A percentile compares a stretch with the other conserved stretches of the same genome.
phyloP scores from a whole-genome alignment of 345 rosid species.

The Linum lewisii region DNA sequence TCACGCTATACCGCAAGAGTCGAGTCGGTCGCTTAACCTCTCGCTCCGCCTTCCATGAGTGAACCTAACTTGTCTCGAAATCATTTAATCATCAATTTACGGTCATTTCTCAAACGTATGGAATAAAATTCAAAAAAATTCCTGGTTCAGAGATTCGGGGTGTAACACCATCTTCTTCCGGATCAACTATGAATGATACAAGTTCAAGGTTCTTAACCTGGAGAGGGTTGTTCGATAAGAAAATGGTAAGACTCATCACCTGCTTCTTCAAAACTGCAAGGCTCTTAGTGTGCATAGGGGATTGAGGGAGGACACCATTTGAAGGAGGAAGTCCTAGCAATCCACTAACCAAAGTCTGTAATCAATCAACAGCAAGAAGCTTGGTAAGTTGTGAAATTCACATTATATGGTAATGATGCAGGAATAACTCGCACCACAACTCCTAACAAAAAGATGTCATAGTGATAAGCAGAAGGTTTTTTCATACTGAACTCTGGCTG shows the following conservation, averaged over 20 bases:
- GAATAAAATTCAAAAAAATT: too few relatives aligned
- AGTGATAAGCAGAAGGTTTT: conserved; percentile 77
- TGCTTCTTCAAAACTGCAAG: conserved; percentile 67
- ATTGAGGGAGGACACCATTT: conserved; percentile 85
- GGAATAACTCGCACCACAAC: conserved; percentile 41
- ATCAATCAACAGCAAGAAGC: conserved; percentile 10
- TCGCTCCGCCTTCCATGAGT: too few relatives aligned
- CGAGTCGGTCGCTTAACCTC: too few relatives aligned
- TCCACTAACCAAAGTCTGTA: conserved; percentile 75
- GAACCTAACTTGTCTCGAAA: too few relatives aligned
- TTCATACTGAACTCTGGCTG: conserved; percentile 72
- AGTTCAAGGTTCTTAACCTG: too few relatives aligned
- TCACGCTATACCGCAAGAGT: too few relatives aligned
- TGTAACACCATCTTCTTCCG: conserved; percentile 73
- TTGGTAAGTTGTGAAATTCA: not conserved
- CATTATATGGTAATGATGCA: not conserved
- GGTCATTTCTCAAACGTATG: too few relatives aligned
- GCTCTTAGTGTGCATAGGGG: conserved; percentile 88
- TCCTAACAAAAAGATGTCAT: conserved; percentile 68
- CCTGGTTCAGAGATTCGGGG: too few relatives aligned
- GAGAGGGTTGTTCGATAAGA: too few relatives aligned
- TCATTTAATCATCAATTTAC: too few relatives aligned
- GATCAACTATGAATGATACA: too few relatives aligned
- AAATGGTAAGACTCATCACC: conserved; percentile 22
- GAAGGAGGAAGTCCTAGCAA: conserved; percentile 85